Conservation (phyloP, 1,139 yeast species). For the Yamadazyma taylorii region DNA sequence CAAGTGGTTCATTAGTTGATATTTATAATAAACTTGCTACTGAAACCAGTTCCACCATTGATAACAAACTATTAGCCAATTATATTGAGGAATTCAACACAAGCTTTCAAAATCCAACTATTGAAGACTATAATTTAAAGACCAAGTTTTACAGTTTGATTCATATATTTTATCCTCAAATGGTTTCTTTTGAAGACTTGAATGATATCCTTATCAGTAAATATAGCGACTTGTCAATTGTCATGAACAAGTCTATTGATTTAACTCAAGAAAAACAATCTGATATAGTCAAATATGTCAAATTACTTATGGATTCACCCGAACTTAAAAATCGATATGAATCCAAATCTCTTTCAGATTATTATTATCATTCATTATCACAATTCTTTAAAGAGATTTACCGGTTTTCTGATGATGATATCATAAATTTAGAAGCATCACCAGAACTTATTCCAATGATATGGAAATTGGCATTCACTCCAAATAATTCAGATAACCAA, state of each 20-base stretch:
- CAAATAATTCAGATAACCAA: not conserved
- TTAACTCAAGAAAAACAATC: slow-evolving; percentile 20
- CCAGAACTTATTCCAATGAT: slow-evolving; percentile 36
- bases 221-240: slow-evolving; percentile 23
- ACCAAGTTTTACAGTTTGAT: slow-evolving; percentile 38
- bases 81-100: slow-evolving; percentile 19
- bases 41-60: not conserved
- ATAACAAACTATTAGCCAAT: slow-evolving; percentile 6
- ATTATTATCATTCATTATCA: slow-evolving; percentile 24
- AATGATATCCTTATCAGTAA: slow-evolving; percentile 28
- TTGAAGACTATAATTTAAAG: slow-evolving; percentile 33
- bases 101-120: slow-evolving; percentile 17
- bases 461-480: slow-evolving; percentile 28
- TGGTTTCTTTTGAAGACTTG: slow-evolving; percentile 27
- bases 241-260: slow-evolving; percentile 14
- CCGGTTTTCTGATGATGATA: slow-evolving; percentile 27
- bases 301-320: slow-evolving; percentile 36
- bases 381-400: slow-evolving; percentile 27
- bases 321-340: slow-evolving; percentile 15
- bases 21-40: slow-evolving; percentile 5
- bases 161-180: slow-evolving; percentile 35
- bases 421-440: slow-evolving; percentile 24
- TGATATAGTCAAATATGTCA: slow-evolving; percentile 34
- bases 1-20: not conserved
- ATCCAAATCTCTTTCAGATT: slow-evolving; percentile 14